Conservation (phyloP, 768 basidiomycete species). For the Ramaria sp. region DNA sequence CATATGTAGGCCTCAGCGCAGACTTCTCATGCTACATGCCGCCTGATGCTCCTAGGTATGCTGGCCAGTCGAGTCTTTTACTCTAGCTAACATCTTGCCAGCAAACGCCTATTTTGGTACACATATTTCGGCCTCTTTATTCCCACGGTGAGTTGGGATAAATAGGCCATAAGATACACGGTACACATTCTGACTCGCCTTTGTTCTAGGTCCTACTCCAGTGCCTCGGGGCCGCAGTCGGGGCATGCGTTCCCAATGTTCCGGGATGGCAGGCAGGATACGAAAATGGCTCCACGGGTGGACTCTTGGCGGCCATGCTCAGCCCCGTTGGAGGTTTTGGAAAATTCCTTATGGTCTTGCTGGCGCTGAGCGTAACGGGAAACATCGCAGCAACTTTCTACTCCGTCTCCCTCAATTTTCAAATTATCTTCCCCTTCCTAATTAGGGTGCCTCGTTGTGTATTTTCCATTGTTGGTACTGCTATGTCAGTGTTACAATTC, state of each 20-base stretch:
- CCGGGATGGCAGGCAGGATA: slow-evolving; percentile 49
- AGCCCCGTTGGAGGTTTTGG: slow-evolving; percentile 54
- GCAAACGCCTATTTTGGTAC: slow-evolving; percentile 52
- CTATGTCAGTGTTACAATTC: slow-evolving; percentile 38
- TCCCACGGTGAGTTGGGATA: slow-evolving; percentile 37
- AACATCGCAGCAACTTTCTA: slow-evolving; percentile 83
- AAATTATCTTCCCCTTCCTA: slow-evolving; percentile 53
- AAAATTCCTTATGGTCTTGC: slow-evolving; percentile 59
- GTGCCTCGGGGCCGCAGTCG: slow-evolving; percentile 62
- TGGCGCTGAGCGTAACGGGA: slow-evolving; percentile 66
- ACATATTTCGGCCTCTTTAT: slow-evolving; percentile 54
- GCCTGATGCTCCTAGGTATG: slow-evolving; percentile 46
- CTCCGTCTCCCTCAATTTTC: slow-evolving; percentile 64
- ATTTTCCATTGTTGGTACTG: slow-evolving; percentile 54
- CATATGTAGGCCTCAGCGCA: slow-evolving; percentile 48
- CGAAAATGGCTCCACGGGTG: slow-evolving; percentile 41
- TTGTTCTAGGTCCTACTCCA: slow-evolving; percentile 26
- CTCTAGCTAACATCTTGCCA: slow-evolving; percentile 14
- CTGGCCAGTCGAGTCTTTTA: background rate
- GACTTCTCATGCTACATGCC: slow-evolving; percentile 70
- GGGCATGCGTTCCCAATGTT: slow-evolving; percentile 42
- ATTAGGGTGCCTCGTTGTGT: slow-evolving; percentile 56
- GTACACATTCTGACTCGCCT: background rate
- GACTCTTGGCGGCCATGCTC: slow-evolving; percentile 52
- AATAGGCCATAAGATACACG: background rate